These are phyloP conservation scores for Talaromyces albobiverticillius DNA, from an alignment of 2,329 filamentous ascomycete genomes.

Conservation along the genomic window DNA sequence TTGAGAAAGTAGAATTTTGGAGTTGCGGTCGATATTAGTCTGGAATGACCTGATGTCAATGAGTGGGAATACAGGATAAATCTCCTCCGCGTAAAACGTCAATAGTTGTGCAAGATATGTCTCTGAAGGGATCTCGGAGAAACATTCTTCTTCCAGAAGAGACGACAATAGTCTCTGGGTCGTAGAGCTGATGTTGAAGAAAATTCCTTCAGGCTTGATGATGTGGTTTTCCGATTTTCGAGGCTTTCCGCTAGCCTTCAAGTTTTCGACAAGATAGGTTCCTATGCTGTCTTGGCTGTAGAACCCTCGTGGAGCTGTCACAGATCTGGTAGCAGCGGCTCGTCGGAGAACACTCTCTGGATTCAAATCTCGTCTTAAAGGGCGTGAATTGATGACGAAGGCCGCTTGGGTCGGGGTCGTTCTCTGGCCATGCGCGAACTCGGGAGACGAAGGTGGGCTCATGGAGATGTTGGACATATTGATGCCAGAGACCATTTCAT, in stretches of 20 bases:
- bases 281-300: conserved; percentile 1
- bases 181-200: not conserved
- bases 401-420: not conserved
- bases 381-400: not conserved
- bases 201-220: not conserved
- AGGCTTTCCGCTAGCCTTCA: not conserved
- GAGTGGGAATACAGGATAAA: conserved; percentile 56
- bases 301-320: conserved; percentile 26
- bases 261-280: conserved; percentile 4
- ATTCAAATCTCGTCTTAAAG: conserved; percentile 46
- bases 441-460: not conserved
- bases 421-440: too few species aligned
- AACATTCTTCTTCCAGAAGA: conserved; percentile 2
- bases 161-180: conserved; percentile 1
- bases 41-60: conserved; percentile 35
- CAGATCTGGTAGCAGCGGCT: conserved; percentile 50
- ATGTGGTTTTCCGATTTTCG: not conserved
- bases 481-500: not conserved
- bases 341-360: conserved; percentile 61
- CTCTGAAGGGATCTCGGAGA: conserved; percentile 1
- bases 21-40: conserved; percentile 22
- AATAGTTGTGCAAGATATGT: not conserved
- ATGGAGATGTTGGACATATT: not conserved
- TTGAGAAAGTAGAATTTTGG: conserved; percentile 46
- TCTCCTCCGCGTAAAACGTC: conserved; percentile 50